Evolutionary conservation across 495 filamentous ascomycete species (phyloP), one percentile per base, ranked within the genome.

Genomic region (Talaromyces stipitatus): DNA sequence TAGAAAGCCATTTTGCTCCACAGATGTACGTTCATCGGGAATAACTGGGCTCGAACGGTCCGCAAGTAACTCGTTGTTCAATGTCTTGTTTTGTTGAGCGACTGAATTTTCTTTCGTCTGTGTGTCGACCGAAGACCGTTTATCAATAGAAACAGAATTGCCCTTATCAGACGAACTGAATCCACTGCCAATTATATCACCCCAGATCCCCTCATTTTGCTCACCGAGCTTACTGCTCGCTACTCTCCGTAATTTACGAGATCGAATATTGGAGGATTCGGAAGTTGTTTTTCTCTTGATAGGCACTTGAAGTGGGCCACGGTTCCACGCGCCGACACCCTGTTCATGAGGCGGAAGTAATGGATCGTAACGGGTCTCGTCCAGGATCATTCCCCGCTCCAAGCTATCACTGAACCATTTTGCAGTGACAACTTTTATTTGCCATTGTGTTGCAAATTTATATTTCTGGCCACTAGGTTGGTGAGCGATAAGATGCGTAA

Each of bases 371-470:
- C 82, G 81, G 10, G 76, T 76, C 64, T 96, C 95, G 28, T 96
- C 87, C 22, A 98, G 76, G 2, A 88, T 86, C 90, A 98, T 92
- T n/a, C 94, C 95, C 55, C 94, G 84, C 62, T 89, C 85, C 54
- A 94, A 61, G 64, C 91, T 92, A 58, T 97, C 85, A 24, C 82
- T 71, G 46, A 97, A 78, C 94, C 94, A 98, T 67, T 95, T 87
- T 30, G 84, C 64, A 3, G 85, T 81, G 24, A 97, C 89, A 28
- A 90, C 82, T 22, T 80, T 85, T 60, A 96, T 81, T 47, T 79
- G 78, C 89, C 92, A 97, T 61, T 77, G 76, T 56, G 78, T 83
- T 10, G 95, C 92, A 59, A 90, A 89, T 45, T 85, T 82, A 63
- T 95, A 98, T 68, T 98, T 98, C 36, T 86, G 84, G 10, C 95